A percentile compares a stretch with the other conserved stretches of the same genome.
Evolutionary conservation across 2,329 filamentous ascomycete genomes (phyloP).

Genomic region (Fusarium veterinarium): DNA sequence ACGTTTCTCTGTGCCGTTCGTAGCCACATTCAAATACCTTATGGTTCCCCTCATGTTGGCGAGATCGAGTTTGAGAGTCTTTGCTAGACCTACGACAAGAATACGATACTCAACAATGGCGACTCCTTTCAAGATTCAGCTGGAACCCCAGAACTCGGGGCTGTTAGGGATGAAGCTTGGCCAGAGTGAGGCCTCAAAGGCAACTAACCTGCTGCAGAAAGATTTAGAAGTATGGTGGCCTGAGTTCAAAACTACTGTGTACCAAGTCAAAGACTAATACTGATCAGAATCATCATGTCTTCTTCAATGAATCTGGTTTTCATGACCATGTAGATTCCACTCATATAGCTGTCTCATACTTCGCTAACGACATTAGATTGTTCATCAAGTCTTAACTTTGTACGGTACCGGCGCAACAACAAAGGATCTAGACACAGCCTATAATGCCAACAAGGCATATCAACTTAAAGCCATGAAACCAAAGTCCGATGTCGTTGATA

Average conservation of each 20-base stretch:
- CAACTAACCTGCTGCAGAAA: slow-evolving; percentile 77
- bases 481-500: slow-evolving; percentile 62
- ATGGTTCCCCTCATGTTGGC: slow-evolving; percentile 25
- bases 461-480: slow-evolving; percentile 67
- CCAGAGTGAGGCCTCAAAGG: slow-evolving; percentile 69
- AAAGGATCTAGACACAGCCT: slow-evolving; percentile 70
- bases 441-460: slow-evolving; percentile 72
- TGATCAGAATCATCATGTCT: slow-evolving; percentile 72
- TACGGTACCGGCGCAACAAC: slow-evolving; percentile 79
- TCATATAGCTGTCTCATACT: neutral
- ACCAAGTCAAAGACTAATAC: neutral
- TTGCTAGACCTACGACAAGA: slow-evolving; percentile 15
- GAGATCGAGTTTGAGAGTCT: slow-evolving; percentile 16
- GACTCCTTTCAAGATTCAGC: slow-evolving; percentile 59
- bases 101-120: slow-evolving; percentile 52
- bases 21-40: neutral
- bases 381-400: slow-evolving; percentile 79
- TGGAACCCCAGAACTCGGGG: slow-evolving; percentile 62
- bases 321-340: slow-evolving; percentile 77
- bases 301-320: slow-evolving; percentile 79
- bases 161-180: slow-evolving; percentile 61
- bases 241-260: neutral
- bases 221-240: slow-evolving; percentile 69
- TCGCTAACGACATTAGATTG: slow-evolving; percentile 59
- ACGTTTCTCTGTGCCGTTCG: neutral